phyloP scores from a whole-genome alignment of 2,329 filamentous ascomycete genomes.

The Scytalidium sp. region DNA sequence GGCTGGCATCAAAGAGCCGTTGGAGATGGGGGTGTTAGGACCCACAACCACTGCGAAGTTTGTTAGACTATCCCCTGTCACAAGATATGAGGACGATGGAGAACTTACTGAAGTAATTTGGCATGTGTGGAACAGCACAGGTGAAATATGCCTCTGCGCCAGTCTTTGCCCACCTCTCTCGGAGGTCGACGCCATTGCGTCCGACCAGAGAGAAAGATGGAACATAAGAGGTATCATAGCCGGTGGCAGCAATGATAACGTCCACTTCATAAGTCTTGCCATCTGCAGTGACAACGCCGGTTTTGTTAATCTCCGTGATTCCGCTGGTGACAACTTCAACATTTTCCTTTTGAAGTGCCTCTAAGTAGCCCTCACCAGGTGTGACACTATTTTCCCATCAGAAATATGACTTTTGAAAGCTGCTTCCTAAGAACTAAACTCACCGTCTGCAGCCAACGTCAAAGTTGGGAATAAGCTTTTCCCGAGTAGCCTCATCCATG shows the following conservation, averaged over 20 bases:
- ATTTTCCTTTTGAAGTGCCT: slow-evolving; percentile 27
- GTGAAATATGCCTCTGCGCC: slow-evolving; percentile 5
- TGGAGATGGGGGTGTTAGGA: slow-evolving; percentile 1
- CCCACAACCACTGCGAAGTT: slow-evolving; percentile 3
- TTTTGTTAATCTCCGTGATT: slow-evolving; percentile 35
- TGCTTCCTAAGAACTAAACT: slow-evolving; percentile 9
- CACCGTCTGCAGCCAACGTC: slow-evolving; percentile 36
- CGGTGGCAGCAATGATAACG: slow-evolving; percentile 26
- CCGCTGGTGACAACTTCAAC: slow-evolving; percentile 37
- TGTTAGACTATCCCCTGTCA: not conserved
- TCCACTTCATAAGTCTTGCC: slow-evolving; percentile 24
- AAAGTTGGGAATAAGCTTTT: slow-evolving; percentile 37
- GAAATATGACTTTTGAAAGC: slow-evolving; percentile 28
- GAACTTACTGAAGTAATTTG: slow-evolving; percentile 6
- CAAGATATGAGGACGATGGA: not conserved
- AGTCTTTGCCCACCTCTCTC: slow-evolving; percentile 18
- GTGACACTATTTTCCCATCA: slow-evolving; percentile 32
- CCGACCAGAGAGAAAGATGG: slow-evolving; percentile 3
- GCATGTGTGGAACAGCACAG: slow-evolving; percentile 1
- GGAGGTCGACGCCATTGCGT: not conserved
- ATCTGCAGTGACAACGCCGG: slow-evolving; percentile 25
- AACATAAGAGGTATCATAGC: slow-evolving; percentile 6
- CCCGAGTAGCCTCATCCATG: slow-evolving; percentile 29
- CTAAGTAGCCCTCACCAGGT: slow-evolving; percentile 33
- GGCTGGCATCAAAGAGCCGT: not conserved